Evolutionary conservation across 202 grass and related monocot species (phyloP), one percentile per base, ranked within the genome.

Genomic region (Musa balbisiana): DNA sequence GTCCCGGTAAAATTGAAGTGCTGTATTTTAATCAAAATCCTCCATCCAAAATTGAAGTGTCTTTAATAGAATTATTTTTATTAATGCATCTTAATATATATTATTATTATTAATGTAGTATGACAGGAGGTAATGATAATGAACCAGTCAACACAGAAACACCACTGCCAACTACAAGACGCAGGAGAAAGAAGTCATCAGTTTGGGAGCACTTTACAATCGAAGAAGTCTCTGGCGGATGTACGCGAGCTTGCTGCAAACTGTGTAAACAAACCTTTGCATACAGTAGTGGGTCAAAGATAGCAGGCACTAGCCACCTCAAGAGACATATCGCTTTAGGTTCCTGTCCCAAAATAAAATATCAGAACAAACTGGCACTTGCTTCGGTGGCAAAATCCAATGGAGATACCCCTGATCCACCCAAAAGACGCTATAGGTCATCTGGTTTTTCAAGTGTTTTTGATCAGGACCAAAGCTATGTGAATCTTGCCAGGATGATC

Each of bases 171-270:
- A 83, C 78, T 72, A 50, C 72, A 51, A 91, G 82, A 74, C 87
- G 89, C 24, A 84, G 95, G 55, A 86, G 89, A 76, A 99, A 99
- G 82, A 95, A 88, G 73, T 99, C 95, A 0, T 55, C 80, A 2
- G 95, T 99, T 10, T 99, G 95, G 91, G 95, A 95, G 22, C 89
- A 99, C 78, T 99, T 95, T 21, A 99, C 89, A 29, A 90, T 99
- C 56, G 91, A 99, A 83, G 63, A 81, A 58, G 78, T 85, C 54
- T 52, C 83, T 33, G 91, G 89, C n/a, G 89, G 83, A 15, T 80
- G 67, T 76, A 77, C 87, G 23, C 82, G 95, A 43, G 95, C 95
- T 60, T 99, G 91, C 79, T 99, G 95, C 83, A 99, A 99, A 60
- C 77, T 95, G 54, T 95, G 95, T 85, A 99, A 99, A 73, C 87